phyloP scores from a whole-genome alignment of 306 rosid genomes.

The Quercus ilex region DNA sequence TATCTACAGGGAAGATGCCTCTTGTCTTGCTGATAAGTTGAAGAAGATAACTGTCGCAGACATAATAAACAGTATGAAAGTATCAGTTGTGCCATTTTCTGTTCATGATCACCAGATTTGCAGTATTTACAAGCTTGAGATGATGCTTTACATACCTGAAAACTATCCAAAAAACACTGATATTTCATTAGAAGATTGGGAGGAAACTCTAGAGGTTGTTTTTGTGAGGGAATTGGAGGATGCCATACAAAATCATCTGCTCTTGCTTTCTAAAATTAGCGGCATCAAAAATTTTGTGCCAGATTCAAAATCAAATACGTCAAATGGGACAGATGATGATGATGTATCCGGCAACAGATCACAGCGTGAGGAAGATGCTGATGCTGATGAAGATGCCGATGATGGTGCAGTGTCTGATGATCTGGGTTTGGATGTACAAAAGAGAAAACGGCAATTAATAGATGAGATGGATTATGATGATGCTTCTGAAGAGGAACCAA shows the following conservation, averaged over 20 bases:
- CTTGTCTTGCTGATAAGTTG: conserved; percentile 59
- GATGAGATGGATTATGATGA: conserved; percentile 95
- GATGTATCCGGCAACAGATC: conserved; percentile 30
- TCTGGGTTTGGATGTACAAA: conserved; percentile 70
- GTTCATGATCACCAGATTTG: conserved; percentile 34
- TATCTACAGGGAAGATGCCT: conserved; percentile 64
- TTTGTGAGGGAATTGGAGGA: conserved; percentile 80
- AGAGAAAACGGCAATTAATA: conserved; percentile 57
- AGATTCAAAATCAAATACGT: conserved; percentile 23
- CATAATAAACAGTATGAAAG: conserved; percentile 65
- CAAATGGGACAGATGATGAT: conserved; percentile 43
- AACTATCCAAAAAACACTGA: conserved; percentile 55
- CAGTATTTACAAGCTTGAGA: conserved; percentile 74
- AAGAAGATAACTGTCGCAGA: conserved; percentile 90
- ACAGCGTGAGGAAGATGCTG: conserved; percentile 32
- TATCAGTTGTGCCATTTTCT: conserved; percentile 52
- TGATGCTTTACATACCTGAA: conserved; percentile 61
- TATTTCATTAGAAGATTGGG: conserved; percentile 54
- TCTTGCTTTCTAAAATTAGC: conserved; percentile 59
- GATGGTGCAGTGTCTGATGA: conserved; percentile 65
- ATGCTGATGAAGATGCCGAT: conserved; percentile 29
- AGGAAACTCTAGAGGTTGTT: conserved; percentile 48
- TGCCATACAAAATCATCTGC: conserved; percentile 56
- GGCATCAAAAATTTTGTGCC: conserved; percentile 53
- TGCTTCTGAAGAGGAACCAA: conserved; percentile 50